Evolutionary conservation across 345 rosid genomes (phyloP).

Genomic region (Melaleuca quinquenervia): DNA sequence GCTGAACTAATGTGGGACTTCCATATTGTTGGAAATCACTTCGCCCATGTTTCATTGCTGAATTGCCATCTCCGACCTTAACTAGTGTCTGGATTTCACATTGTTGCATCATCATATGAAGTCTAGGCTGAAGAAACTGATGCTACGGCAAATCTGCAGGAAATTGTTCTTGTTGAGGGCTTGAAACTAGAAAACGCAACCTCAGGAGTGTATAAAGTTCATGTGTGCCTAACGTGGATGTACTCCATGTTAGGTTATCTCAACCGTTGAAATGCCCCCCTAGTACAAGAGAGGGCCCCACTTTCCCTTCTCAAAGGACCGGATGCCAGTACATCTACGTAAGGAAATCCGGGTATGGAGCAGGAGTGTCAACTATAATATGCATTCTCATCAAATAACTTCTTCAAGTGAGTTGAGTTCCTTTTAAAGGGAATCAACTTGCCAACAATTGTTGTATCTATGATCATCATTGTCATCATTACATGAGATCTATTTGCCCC

Average conservation of each 20-base stretch:
- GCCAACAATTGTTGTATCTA: too few species aligned
- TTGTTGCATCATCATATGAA: not conserved
- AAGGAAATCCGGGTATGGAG: too few species aligned
- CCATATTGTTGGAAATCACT: too few species aligned
- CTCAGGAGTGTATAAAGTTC: not conserved
- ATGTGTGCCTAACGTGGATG: too few species aligned
- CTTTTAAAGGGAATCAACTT: accelerated
- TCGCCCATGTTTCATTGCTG: not conserved
- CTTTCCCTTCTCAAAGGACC: too few species aligned
- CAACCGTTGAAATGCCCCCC: too few species aligned
- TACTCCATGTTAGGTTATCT: too few species aligned
- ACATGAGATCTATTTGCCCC: too few species aligned
- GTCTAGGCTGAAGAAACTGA: not conserved
- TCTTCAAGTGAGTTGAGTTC: not conserved
- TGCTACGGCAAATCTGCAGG: not conserved
- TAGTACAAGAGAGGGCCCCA: too few species aligned
- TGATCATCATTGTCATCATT: too few species aligned
- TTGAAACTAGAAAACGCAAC: not conserved
- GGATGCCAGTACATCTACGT: too few species aligned
- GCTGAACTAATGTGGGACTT: too few species aligned
- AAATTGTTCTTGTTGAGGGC: not conserved
- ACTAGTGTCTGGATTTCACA: not conserved
- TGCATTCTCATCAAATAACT: not conserved
- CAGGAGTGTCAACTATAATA: not conserved
- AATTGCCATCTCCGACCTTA: not conserved